These are phyloP conservation scores for sunflower (Helianthus annuus) DNA, from an alignment of 129 eudicot species.

Conservation along the genomic window DNA sequence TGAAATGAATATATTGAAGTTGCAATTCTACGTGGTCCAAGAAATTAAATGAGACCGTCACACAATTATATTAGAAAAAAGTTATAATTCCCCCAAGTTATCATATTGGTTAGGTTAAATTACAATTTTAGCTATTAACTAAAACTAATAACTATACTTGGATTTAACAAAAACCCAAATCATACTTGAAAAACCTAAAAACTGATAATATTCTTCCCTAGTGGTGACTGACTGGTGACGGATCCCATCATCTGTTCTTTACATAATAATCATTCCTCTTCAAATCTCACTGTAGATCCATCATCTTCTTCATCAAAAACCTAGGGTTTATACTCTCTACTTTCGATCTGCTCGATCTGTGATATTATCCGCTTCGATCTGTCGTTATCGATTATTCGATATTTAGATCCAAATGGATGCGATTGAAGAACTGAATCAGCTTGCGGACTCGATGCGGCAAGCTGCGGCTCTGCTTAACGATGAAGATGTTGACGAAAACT, in stretches of 20 bases:
- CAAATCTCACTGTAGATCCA: constrained; percentile 29
- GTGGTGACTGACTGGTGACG: neutral
- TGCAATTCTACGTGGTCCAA: no score
- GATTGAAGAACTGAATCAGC: constrained; percentile 88
- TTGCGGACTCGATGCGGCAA: constrained; percentile 95
- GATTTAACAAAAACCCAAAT: constrained; percentile 10
- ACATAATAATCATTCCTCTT: neutral
- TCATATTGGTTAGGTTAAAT: no score
- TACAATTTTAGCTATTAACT: neutral
- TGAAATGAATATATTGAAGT: no score
- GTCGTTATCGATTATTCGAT: neutral
- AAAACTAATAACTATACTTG: neutral
- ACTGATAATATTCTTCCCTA: neutral
- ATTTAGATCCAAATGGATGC: constrained; percentile 63
- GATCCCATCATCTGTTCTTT: constrained; percentile 1
- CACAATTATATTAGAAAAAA: no score
- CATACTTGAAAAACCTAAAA: constrained; percentile 10
- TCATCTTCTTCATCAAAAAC: neutral
- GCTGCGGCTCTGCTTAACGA: constrained; percentile 91
- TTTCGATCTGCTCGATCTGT: constrained; percentile 33
- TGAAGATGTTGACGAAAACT: constrained; percentile 79
- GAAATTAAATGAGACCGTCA: no score
- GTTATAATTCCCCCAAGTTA: no score
- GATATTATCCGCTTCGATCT: constrained; percentile 20
- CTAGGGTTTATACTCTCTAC: neutral